phyloP scores from a whole-genome alignment of 345 rosid genomes.

The Brassica rapa region DNA sequence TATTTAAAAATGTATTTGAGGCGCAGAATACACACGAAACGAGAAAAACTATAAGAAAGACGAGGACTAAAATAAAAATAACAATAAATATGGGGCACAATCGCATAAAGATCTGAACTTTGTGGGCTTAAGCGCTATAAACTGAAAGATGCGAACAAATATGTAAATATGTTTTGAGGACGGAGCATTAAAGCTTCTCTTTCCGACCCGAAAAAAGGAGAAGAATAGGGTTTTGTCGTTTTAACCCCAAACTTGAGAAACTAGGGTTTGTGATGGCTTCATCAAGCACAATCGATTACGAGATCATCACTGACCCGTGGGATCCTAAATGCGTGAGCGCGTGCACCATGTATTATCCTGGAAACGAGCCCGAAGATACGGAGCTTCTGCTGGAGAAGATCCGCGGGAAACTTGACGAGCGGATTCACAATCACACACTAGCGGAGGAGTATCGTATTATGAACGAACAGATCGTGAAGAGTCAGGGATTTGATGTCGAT shows the following conservation, averaged over 20 bases:
- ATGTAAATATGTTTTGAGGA: too few relatives aligned
- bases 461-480: not conserved
- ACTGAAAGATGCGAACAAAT: too few relatives aligned
- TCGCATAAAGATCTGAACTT: too few relatives aligned
- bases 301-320: not conserved
- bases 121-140: too few relatives aligned
- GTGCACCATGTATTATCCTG: not conserved
- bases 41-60: too few relatives aligned
- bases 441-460: not conserved
- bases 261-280: not conserved
- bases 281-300: not conserved
- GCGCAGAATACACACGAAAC: too few relatives aligned
- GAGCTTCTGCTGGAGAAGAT: not conserved
- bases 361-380: not conserved
- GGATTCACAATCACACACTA: not conserved
- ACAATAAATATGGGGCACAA: too few relatives aligned
- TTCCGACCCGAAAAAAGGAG: too few relatives aligned
- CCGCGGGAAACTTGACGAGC: not conserved
- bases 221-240: too few relatives aligned
- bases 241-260: not conserved
- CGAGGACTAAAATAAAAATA: too few relatives aligned
- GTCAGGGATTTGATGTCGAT: not conserved
- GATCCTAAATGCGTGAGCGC: not conserved
- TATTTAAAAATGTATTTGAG: too few relatives aligned
- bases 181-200: too few relatives aligned